Evolutionary conservation across 345 rosid genomes (phyloP).

Genomic region (Cardamine resedifolia): DNA sequence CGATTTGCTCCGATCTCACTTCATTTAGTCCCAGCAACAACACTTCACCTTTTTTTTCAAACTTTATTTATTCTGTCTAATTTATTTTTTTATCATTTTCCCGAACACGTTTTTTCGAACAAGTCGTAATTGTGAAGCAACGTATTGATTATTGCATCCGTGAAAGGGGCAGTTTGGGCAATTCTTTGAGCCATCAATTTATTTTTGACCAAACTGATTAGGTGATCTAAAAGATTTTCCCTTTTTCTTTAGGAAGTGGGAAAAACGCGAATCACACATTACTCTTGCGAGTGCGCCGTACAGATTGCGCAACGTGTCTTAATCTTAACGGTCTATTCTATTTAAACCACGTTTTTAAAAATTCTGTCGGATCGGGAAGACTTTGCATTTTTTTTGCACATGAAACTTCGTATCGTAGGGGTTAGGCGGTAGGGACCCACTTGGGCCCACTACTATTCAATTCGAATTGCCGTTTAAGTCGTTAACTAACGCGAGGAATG

Average conservation of each 20-base stretch:
- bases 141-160: slow-evolving; percentile 15
- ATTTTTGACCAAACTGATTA: slow-evolving; percentile 22
- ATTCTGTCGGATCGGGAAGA: slow-evolving; percentile 11
- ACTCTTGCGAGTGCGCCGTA: slow-evolving; percentile 9
- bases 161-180: slow-evolving; percentile 22
- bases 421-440: not conserved
- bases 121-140: slow-evolving; percentile 18
- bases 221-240: slow-evolving; percentile 18
- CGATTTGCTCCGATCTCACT: not conserved
- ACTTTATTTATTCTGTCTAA: not conserved
- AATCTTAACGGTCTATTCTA: not conserved
- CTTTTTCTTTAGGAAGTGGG: slow-evolving; percentile 7
- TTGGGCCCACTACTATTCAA: slow-evolving; percentile 10
- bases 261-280: slow-evolving; percentile 30
- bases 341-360: slow-evolving; percentile 29
- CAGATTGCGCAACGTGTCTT: slow-evolving; percentile 28
- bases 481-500: not conserved
- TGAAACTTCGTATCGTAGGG: slow-evolving; percentile 15
- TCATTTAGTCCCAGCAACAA: not conserved
- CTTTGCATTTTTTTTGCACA: not conserved
- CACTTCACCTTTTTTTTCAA: not conserved
- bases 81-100: not conserved
- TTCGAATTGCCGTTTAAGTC: not conserved
- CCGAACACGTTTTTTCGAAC: slow-evolving; percentile 29
- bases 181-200: not conserved